Evolutionary conservation across 345 rosid genomes (phyloP).

Genomic region (Eucalyptus guilfoylei): DNA sequence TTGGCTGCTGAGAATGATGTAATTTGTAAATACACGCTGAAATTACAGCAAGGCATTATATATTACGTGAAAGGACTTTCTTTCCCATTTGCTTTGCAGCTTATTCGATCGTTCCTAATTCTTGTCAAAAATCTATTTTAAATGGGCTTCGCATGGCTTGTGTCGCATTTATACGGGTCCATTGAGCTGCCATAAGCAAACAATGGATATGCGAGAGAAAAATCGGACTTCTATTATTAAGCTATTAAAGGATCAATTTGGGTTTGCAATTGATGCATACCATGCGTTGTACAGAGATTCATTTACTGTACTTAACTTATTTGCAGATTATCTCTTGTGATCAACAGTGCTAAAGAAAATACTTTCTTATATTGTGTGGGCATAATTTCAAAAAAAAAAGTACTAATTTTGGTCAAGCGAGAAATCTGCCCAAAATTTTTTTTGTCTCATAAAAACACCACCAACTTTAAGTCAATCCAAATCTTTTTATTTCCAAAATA

Average conservation of each 20-base stretch:
- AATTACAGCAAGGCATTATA: neutral
- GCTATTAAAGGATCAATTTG: neutral
- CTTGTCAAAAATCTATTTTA: neutral
- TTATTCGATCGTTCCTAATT: neutral
- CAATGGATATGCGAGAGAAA: neutral
- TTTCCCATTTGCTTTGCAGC: neutral
- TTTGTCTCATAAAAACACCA: no score
- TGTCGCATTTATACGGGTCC: neutral
- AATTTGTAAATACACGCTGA: neutral
- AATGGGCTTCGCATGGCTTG: neutral
- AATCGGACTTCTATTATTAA: neutral
- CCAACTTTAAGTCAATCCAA: no score
- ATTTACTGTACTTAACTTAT: neutral
- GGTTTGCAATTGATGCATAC: neutral
- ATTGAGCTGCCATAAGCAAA: neutral
- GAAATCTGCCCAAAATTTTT: no score
- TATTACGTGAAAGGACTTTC: neutral
- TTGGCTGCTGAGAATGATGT: neutral
- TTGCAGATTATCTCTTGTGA: neutral
- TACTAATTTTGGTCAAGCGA: fast-evolving
- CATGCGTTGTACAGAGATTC: neutral
- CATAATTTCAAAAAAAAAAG: no score
- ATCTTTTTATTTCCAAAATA: no score
- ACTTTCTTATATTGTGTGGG: no score
- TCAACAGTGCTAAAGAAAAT: neutral